Percentiles rank a stretch among this genome's conserved stretches.
These are phyloP conservation scores for Aquanectria penicillioides DNA, from an alignment of 2,329 filamentous ascomycete species.

Conservation along the genomic window DNA sequence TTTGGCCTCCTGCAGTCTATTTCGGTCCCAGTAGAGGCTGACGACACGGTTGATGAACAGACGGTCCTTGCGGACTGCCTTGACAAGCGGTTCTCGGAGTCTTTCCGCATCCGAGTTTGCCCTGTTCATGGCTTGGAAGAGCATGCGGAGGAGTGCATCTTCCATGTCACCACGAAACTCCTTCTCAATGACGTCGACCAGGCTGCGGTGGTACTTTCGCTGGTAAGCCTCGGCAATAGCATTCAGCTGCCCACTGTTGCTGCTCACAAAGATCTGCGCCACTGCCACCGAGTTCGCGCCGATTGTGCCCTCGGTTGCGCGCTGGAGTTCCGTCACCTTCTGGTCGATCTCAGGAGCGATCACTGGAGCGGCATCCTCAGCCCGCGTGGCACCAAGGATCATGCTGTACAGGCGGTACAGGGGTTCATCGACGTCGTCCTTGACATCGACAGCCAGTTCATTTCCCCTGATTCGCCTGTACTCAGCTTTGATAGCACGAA, in stretches of 20 bases:
- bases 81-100: slow-evolving; percentile 39
- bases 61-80: slow-evolving; percentile 41
- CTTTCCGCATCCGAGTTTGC: slow-evolving; percentile 40
- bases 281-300: slow-evolving; percentile 45
- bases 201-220: slow-evolving; percentile 45
- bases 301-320: slow-evolving; percentile 44
- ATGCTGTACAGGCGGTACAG: slow-evolving; percentile 48
- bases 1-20: slow-evolving; percentile 48
- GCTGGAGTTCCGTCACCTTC: slow-evolving; percentile 46
- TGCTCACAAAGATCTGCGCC: slow-evolving; percentile 44
- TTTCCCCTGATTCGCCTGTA: slow-evolving; percentile 42
- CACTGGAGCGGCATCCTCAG: slow-evolving; percentile 42
- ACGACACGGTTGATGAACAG: slow-evolving; percentile 47
- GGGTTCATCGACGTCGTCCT: slow-evolving; percentile 44
- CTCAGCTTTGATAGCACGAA: slow-evolving; percentile 45
- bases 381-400: slow-evolving; percentile 40
- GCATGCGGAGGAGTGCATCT: slow-evolving; percentile 45
- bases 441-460: slow-evolving; percentile 45
- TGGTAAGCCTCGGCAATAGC: slow-evolving; percentile 43
- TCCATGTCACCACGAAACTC: slow-evolving; percentile 49
- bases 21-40: slow-evolving; percentile 46
- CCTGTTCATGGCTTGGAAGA: slow-evolving; percentile 36
- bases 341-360: slow-evolving; percentile 44
- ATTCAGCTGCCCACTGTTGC: slow-evolving; percentile 46
- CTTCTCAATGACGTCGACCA: slow-evolving; percentile 48